Conservation (phyloP, 345 rosid species). For the Pugionium dolabratum region DNA sequence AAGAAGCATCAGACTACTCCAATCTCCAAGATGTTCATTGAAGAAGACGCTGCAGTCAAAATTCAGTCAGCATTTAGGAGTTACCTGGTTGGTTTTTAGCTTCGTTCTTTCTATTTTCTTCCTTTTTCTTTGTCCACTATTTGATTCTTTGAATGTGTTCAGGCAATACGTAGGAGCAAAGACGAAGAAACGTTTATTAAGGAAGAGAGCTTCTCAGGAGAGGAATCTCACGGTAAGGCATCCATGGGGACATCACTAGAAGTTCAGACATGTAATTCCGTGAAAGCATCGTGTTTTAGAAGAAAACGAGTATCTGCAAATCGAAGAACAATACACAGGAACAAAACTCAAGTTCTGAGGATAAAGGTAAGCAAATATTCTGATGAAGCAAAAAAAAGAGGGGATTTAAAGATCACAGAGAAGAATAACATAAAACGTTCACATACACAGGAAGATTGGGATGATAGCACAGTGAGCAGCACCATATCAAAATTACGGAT, state of each 20-base stretch:
- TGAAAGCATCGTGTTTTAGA: slow-evolving; percentile 41
- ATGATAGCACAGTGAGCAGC: slow-evolving; percentile 86
- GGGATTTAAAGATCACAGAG: not conserved
- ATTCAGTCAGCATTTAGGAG: slow-evolving; percentile 75
- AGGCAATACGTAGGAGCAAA: slow-evolving; percentile 44
- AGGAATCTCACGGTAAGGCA: slow-evolving; percentile 52
- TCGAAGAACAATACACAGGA: slow-evolving; percentile 44
- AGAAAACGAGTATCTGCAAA: slow-evolving; percentile 45
- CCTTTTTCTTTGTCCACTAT: slow-evolving; percentile 7
- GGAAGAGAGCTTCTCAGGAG: slow-evolving; percentile 35
- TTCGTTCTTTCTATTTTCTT: not conserved
- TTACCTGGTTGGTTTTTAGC: slow-evolving; percentile 50
- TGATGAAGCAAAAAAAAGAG: not conserved
- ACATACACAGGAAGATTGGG: slow-evolving; percentile 77
- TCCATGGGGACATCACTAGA: slow-evolving; percentile 68
- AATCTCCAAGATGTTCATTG: slow-evolving; percentile 47
- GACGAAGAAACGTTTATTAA: slow-evolving; percentile 31
- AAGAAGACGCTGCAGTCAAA: slow-evolving; percentile 74
- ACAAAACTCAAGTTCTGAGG: slow-evolving; percentile 51
- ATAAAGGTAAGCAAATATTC: slow-evolving; percentile 53
- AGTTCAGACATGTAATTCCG: slow-evolving; percentile 72
- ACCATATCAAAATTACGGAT: slow-evolving; percentile 62
- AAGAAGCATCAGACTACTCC: slow-evolving; percentile 50
- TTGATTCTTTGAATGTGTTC: slow-evolving; percentile 20
- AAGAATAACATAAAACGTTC: slow-evolving; percentile 12